Evolutionary conservation across 148 eudicot species (phyloP), one percentile per base, ranked within the genome.

Genomic region (Beta vulgaris): DNA sequence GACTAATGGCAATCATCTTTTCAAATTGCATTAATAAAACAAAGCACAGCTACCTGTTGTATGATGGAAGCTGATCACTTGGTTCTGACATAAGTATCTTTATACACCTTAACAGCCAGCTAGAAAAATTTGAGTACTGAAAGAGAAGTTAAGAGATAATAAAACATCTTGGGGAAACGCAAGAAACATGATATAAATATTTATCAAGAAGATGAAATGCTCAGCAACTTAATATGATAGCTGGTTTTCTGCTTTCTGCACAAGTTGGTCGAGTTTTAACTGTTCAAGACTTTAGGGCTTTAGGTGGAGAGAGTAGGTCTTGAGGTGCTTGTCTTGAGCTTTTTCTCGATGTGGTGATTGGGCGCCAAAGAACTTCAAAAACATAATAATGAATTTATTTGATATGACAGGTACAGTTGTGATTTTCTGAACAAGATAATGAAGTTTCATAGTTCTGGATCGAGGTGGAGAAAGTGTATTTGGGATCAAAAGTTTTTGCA

Each of bases 91-190:
- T 92, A 63, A 96, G 89, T 76, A 89, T 85, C 89, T 85, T 95
- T 59, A 89, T 88, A 68, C 85, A 88, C 78, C 90, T 92, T 64
- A 84, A 85, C 40, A 96, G 91, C 99, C 99, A 96, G 82, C 76
- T 88, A 87, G 92, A 96, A 80, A 96, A 96, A 86, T 90, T 92
- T 76, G 98, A 82, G 77, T 87, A 92, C 99, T 96, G 92, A 71
- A 84, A 68, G 53, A 51, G 77, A 78, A 79, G 59, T 77, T 7
- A 46, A 42, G 51, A 34, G 25, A 77, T 80, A 49, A 18, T 16
- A 21, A 21, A 49, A 61, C 9, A 26, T n/a, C n/a, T n/a, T n/a
- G 28, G 40, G 40, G 48, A 69, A 58, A 6, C 14, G 19, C 28
- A 14, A 77, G 54, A 58, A 70, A 35, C 44, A 55, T 21, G 7